Evolutionary conservation across 2,329 filamentous ascomycete species (phyloP).

Genomic region (Pezicula rhizophila): DNA sequence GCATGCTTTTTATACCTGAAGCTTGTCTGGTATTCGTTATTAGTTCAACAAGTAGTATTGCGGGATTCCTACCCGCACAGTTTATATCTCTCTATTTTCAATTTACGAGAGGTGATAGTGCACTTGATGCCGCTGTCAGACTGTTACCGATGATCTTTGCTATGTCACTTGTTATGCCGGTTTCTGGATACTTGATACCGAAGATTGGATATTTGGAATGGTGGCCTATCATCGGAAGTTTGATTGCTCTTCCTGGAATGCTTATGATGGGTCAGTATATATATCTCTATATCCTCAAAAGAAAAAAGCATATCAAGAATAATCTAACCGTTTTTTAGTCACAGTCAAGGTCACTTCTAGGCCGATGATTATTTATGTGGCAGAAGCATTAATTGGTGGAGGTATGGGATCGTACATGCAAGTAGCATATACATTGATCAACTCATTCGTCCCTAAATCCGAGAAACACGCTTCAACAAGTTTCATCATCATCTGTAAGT

Average conservation of each 20-base stretch:
- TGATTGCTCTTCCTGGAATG: not conserved
- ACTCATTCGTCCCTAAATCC: not conserved
- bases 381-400: not conserved
- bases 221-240: not conserved
- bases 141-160: conserved; percentile 28
- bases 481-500: not conserved
- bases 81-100: conserved; percentile 39
- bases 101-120: conserved; percentile 39
- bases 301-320: not conserved
- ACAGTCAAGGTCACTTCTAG: not conserved
- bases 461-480: not conserved
- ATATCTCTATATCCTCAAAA: too few relatives aligned
- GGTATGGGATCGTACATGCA: not conserved
- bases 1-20: not conserved
- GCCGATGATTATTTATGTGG: not conserved
- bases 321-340: not conserved
- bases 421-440: not conserved
- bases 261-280: not conserved
- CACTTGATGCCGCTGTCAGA: conserved; percentile 33
- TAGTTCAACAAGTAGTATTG: conserved; percentile 40
- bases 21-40: conserved; percentile 23
- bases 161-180: conserved; percentile 8
- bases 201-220: not conserved
- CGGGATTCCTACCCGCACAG: conserved; percentile 38
- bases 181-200: not conserved